Base-by-base conservation (phyloP, 352 stramenopile genomes). In the Phytophthora parvispora region DNA sequence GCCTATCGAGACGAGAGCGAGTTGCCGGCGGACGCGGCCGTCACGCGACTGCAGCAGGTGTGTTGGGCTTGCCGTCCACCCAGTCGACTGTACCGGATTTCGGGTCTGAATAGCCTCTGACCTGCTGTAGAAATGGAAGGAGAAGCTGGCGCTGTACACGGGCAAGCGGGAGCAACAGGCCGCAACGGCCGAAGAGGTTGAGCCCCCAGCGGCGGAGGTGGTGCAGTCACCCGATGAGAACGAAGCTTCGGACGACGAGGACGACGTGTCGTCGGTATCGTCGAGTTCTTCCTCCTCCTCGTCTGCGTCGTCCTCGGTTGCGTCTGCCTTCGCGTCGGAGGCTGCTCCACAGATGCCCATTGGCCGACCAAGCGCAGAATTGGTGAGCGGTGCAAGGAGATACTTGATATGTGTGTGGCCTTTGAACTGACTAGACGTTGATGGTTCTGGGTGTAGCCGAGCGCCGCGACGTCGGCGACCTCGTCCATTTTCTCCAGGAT, bases 401-500 rank as follows among this genome's bases (percentile, higher is more conserved):
- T n/a, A n/a, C n/a, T n/a, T n/a, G n/a, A n/a, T n/a, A n/a, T n/a
- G n/a, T n/a, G n/a, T n/a, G 40, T 18, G n/a, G 2, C 22, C 43
- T 48, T 34, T 52, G 29, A 55, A 64, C 24, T 72, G 24, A 68
- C 22, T 49, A 16, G 32, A 36, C 2, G 15, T 51, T 58, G 13
- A 24, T 59, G 36, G 20, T 48, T 10, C 18, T 18, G 36, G 1
- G 1, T 40, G 31, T 29, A 84, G 76, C 25, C 69, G 20, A 68
- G 40, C 60, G 48, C 31, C 6, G 32, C 56, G 25, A 49, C 62
- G 18, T 51, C 58, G 20, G 63, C 60, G 15, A 6, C 59, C 24
- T 73, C 69, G 45, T 80, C 73, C 4, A 67, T 81, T 29, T 84
- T 84, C 25, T 34, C 66, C 4, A 79, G 69, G 53, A 84, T 84